Evolutionary conservation across 225 moss, liverwort and hornwort genomes (phyloP).

Genomic region (Marchantia polymorpha): DNA sequence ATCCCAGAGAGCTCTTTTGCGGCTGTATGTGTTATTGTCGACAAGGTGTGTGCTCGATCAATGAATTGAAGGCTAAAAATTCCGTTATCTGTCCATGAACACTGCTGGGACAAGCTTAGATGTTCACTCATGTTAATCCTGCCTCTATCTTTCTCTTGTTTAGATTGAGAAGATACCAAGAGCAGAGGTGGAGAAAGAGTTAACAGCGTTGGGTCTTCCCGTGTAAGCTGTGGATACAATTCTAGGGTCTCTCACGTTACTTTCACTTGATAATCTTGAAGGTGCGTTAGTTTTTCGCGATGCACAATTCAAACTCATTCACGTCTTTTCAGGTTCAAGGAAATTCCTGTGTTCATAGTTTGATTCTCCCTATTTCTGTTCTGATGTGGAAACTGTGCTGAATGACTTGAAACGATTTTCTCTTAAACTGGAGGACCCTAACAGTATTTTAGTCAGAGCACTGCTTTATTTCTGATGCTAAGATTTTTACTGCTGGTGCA

Average conservation of each 20-base stretch:
- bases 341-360: no score
- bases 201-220: constrained; percentile 62
- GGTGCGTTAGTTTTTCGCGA: constrained; percentile 34
- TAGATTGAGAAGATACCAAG: constrained; percentile 83
- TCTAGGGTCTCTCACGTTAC: constrained; percentile 63
- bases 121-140: constrained; percentile 2
- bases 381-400: not conserved
- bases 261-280: constrained; percentile 77
- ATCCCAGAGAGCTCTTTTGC: constrained; percentile 72
- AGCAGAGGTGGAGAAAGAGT: constrained; percentile 69
- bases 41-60: constrained; percentile 57
- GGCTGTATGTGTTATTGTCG: constrained; percentile 91
- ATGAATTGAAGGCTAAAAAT: not conserved
- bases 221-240: constrained; percentile 65
- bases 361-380: not conserved
- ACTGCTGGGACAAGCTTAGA: not conserved
- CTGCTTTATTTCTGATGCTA: not conserved
- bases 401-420: not conserved
- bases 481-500: constrained; percentile 26
- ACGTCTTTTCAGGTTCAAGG: not conserved
- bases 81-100: not conserved
- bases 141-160: not conserved
- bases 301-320: not conserved
- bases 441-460: not conserved
- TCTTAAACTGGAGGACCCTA: not conserved